Conservation (phyloP, 2,329 filamentous ascomycete genomes). For the Drechslera avenae region DNA sequence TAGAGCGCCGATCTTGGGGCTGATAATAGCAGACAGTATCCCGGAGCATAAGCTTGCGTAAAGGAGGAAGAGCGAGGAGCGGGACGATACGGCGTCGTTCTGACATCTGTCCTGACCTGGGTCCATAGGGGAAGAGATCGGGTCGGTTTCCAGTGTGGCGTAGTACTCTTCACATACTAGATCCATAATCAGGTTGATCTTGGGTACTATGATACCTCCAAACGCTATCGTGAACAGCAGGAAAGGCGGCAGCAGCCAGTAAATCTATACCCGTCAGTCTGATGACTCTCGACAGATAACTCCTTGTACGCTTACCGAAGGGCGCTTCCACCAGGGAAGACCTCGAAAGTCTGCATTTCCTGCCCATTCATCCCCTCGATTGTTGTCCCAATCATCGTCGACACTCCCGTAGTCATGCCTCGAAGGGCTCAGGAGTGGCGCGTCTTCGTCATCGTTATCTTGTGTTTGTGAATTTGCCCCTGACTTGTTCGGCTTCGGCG, state of each 20-base stretch:
- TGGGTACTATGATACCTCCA: conserved; percentile 83
- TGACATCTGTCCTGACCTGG: conserved; percentile 69
- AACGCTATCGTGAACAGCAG: conserved; percentile 83
- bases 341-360: conserved; percentile 48
- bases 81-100: conserved; percentile 76
- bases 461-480: conserved; percentile 17
- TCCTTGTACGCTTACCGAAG: conserved; percentile 51
- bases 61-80: conserved; percentile 78
- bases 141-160: conserved; percentile 56
- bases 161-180: conserved; percentile 86
- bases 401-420: conserved; percentile 18
- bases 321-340: conserved; percentile 56
- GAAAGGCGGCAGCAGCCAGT: conserved; percentile 82
- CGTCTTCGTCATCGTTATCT: conserved; percentile 31
- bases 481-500: conserved; percentile 23
- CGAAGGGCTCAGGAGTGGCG: conserved; percentile 33
- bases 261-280: conserved; percentile 59
- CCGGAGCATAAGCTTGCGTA: conserved; percentile 76
- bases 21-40: conserved; percentile 76
- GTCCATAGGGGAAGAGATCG: conserved; percentile 46
- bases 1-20: conserved; percentile 80
- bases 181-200: conserved; percentile 81
- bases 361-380: conserved; percentile 36
- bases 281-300: not conserved
- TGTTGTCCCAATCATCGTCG: conserved; percentile 11